Base-by-base conservation (phyloP, 2,329 filamentous ascomycete genomes). In the Penicillium sp. region DNA sequence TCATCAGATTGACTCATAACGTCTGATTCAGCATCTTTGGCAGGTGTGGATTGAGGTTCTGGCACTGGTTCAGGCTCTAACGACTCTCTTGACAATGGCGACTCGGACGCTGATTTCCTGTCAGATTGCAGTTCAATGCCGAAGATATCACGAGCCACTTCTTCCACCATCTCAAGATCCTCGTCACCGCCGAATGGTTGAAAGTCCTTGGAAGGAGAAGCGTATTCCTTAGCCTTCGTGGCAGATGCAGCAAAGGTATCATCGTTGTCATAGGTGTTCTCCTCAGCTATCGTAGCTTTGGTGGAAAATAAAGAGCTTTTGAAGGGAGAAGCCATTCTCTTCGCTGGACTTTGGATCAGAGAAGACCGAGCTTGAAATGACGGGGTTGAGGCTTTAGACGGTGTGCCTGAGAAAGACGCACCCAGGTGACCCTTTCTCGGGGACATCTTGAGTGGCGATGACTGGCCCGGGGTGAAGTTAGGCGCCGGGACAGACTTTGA, bases 321-420 rank as follows among this genome's bases (percentile, higher is more conserved):
- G 47, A 71, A 69, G 0, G 74, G 71, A 4, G 73, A 73, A 8
- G 63, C 61, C 22, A 73, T 65, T 43, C 73, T 71, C 53, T 74
- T 74, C 2, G 76, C 74, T 7, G 76, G 76, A 44, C 73, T 76
- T 54, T 74, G 69, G 14, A 78, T 63, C 6, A 76, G 56, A 10
- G 71, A 74, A 10, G 60, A 48, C 47, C 68, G 57, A 22, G 61
- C 60, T 42, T 38, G 71, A 74, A 72, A 64, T 2, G 70, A 69
- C 1, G 72, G 67, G 1, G 68, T 62, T 2, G 63, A 63, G 16
- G 66, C 55, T 48, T 72, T 70, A 5, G 64, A 53, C 2, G 68
- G 62, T 4, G 69, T 68, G 40, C 71, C 67, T 9, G 63, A 58
- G 43, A 74, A 72, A 3, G 70, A 69, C 7, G 69, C 63, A 16